Evolutionary conservation across 2,329 filamentous ascomycete genomes (phyloP), one percentile per base, ranked within the genome.

Genomic region (Claviceps sp.): DNA sequence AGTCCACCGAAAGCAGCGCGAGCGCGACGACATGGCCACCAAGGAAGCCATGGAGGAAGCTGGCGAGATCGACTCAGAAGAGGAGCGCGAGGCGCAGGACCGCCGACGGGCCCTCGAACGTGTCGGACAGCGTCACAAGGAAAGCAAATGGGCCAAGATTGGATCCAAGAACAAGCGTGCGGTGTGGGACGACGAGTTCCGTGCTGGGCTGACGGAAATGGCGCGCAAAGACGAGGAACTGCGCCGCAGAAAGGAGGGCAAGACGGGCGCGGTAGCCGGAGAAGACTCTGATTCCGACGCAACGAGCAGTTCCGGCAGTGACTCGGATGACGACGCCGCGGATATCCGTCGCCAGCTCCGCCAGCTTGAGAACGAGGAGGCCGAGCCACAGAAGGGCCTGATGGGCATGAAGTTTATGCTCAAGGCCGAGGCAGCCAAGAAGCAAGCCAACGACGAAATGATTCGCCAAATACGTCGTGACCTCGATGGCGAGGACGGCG

Each of bases 331-430:
- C 18, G 69, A 70, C 43, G 75, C 75, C 4, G 72, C 72, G 18
- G 72, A 72, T 11, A 65, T 83, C 43, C 69, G 68, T 76, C 48
- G 72, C 70, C 54, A 70, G 55, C 59, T 73, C 6, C 70, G 70
- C 16, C 67, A 70, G 18, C 67, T 72, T 9, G 70, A 72, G 37
- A 63, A 70, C 8, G 69, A 74, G 14, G 75, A 78, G 22, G 70
- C 70, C n/a, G 72, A 64, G 18, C 78, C 78, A 0, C 74, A 78
- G 58, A 83, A 84, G 14, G 84, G 81, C 59, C 71, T 98, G 6
- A 82, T 87, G 67, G 78, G 79, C 49, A 89, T 98, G 84, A 87
- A 88, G 55, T 98, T 98, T 65, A 97, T 98, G 93, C 82, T 85
- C 61, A 89, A 85, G 58, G 88, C 89, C 1, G 90, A 96, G 62